These are phyloP conservation scores for Aegilops speltoides DNA, from an alignment of 176 grass and related monocot genomes.

Conservation along the genomic window DNA sequence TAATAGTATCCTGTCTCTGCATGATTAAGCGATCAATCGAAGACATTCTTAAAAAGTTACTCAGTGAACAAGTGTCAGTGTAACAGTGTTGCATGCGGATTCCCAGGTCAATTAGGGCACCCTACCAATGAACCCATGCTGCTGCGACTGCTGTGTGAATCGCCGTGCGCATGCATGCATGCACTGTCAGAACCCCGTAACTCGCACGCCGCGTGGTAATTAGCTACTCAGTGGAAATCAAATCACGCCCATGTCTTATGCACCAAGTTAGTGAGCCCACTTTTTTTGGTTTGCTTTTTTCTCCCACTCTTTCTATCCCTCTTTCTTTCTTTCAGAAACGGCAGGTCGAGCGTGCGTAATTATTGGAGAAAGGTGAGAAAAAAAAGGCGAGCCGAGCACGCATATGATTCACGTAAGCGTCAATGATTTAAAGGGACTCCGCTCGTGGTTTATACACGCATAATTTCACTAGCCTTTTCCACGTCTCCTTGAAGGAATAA, in stretches of 20 bases:
- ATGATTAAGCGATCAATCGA: slow-evolving; percentile 17
- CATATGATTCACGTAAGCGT: slow-evolving; percentile 34
- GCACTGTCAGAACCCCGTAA: neutral
- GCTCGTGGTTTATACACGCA: slow-evolving; percentile 59
- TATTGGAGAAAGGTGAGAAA: slow-evolving; percentile 39
- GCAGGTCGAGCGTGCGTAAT: slow-evolving; percentile 29
- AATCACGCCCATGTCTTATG: slow-evolving; percentile 10
- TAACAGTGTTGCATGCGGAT: neutral
- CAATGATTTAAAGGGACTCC: slow-evolving; percentile 47
- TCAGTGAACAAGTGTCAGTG: neutral
- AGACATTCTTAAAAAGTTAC: slow-evolving; percentile 22
- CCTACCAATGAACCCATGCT: neutral
- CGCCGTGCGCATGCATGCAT: neutral
- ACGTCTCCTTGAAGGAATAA: slow-evolving; percentile 21
- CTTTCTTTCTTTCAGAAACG: neutral
- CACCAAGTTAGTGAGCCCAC: neutral
- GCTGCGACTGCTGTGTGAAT: neutral
- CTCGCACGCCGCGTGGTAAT: neutral
- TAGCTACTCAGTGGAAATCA: neutral
- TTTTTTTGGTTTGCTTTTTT: neutral
- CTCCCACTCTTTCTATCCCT: neutral
- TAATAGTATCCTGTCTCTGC: neutral
- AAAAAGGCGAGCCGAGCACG: slow-evolving; percentile 21
- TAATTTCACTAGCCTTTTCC: slow-evolving; percentile 51
- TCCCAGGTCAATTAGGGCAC: neutral